Percentiles rank a stretch among this genome's conserved stretches.
Evolutionary conservation across 768 basidiomycete genomes (phyloP).

Genomic region (Kwoniella dendrophila): DNA sequence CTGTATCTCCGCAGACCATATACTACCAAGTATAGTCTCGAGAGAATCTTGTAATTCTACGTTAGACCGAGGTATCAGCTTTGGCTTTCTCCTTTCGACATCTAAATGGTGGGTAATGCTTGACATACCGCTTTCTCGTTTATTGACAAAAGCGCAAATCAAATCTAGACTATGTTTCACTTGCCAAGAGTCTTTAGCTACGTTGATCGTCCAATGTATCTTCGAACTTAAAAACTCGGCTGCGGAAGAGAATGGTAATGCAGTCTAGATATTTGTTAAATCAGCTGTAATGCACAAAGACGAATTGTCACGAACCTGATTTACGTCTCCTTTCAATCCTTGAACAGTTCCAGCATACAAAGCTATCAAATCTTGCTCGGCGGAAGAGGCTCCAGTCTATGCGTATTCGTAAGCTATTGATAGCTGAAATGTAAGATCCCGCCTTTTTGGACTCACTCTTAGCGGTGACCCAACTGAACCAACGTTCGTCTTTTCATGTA

Average conservation of each 20-base stretch:
- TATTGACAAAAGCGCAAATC: conserved; percentile 76
- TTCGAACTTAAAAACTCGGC: conserved; percentile 63
- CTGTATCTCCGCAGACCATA: conserved; percentile 44
- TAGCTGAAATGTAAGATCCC: conserved; percentile 20
- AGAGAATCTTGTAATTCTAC: conserved; percentile 34
- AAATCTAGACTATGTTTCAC: conserved; percentile 46
- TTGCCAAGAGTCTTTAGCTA: conserved; percentile 44
- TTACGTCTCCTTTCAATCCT: conserved; percentile 69
- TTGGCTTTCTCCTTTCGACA: not conserved
- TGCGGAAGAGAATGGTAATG: conserved; percentile 61
- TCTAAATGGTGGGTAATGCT: not conserved
- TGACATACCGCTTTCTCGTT: conserved; percentile 67
- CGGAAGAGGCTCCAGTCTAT: conserved; percentile 59
- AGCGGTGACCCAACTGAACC: conserved; percentile 37
- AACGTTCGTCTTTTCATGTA: conserved; percentile 64
- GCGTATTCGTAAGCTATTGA: conserved; percentile 5
- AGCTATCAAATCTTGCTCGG: conserved; percentile 67
- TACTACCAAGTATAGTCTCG: conserved; percentile 29
- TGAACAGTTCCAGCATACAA: conserved; percentile 71
- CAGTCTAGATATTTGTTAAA: conserved; percentile 58
- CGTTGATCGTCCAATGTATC: conserved; percentile 66
- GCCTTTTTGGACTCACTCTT: conserved; percentile 29
- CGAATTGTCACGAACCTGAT: conserved; percentile 24
- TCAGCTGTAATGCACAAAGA: conserved; percentile 4
- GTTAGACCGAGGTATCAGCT: not conserved